phyloP scores from a whole-genome alignment of 2,329 filamentous ascomycete genomes.

The Xylaria sp. region DNA sequence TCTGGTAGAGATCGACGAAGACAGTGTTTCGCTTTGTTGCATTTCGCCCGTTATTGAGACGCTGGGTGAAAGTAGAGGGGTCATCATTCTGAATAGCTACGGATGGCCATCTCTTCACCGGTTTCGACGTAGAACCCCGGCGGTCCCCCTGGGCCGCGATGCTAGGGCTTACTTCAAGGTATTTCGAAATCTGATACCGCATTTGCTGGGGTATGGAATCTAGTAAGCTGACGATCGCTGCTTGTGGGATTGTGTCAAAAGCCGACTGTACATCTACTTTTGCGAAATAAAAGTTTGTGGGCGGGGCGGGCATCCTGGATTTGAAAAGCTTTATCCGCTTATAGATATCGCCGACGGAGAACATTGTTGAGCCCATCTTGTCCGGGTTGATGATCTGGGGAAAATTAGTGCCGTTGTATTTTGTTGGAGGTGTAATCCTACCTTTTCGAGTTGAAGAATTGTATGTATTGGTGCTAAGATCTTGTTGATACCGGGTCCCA shows the following conservation, averaged over 20 bases:
- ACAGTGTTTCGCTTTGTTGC: conserved; percentile 72
- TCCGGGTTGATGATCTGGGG: conserved; percentile 61
- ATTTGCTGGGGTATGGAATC: conserved; percentile 64
- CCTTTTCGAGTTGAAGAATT: conserved; percentile 82
- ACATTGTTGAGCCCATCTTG: conserved; percentile 80
- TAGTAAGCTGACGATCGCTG: conserved; percentile 75
- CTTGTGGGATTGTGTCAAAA: conserved; percentile 95
- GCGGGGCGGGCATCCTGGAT: conserved; percentile 53
- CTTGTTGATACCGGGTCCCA: conserved; percentile 59
- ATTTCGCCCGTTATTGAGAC: conserved; percentile 56
- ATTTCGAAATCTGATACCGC: conserved; percentile 77
- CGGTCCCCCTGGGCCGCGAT: conserved; percentile 54
- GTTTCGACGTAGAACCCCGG: conserved; percentile 49
- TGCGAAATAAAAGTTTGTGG: conserved; percentile 77
- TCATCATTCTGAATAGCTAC: conserved; percentile 60
- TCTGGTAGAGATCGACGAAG: conserved; percentile 77
- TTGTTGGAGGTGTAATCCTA: conserved; percentile 47
- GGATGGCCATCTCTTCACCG: conserved; percentile 63
- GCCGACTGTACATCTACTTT: conserved; percentile 93
- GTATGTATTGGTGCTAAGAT: conserved; percentile 79
- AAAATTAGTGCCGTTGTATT: conserved; percentile 29
- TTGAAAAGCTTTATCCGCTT: conserved; percentile 77
- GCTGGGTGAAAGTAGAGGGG: conserved; percentile 57
- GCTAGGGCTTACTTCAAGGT: conserved; percentile 70
- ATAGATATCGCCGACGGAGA: conserved; percentile 85